Percentiles rank a stretch among this genome's conserved stretches.
phyloP scores from a whole-genome alignment of 2,329 filamentous ascomycete genomes.

The Westerdykella aurantiaca region DNA sequence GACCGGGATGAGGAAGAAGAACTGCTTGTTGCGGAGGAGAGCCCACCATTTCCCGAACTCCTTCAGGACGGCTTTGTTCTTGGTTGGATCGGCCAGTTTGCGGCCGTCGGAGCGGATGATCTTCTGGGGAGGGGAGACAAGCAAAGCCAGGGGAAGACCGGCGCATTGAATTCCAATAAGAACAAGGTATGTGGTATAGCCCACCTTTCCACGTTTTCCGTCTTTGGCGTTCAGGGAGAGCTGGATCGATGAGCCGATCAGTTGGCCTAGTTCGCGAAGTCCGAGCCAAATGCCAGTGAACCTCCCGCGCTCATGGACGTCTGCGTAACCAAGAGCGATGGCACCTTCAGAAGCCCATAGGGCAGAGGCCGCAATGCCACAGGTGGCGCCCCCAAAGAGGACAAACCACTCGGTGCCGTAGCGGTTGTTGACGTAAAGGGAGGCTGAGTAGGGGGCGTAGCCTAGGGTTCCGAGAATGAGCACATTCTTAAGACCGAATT shows the following conservation, averaged over 20 bases:
- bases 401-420: conserved; percentile 33
- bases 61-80: conserved; percentile 36
- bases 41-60: conserved; percentile 36
- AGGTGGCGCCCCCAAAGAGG: conserved; percentile 29
- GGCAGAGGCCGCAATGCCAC: conserved; percentile 34
- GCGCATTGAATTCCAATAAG: conserved; percentile 44
- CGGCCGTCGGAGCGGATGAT: conserved; percentile 41
- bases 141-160: conserved; percentile 42
- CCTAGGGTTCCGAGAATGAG: conserved; percentile 27
- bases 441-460: conserved; percentile 28
- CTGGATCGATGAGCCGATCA: conserved; percentile 49
- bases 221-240: conserved; percentile 46
- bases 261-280: conserved; percentile 48
- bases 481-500: conserved; percentile 34
- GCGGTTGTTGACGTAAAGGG: conserved; percentile 25
- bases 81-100: conserved; percentile 27
- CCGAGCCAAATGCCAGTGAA: conserved; percentile 50
- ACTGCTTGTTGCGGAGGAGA: conserved; percentile 42
- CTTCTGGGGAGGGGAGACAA: conserved; percentile 44
- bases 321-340: conserved; percentile 43
- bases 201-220: conserved; percentile 43
- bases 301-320: conserved; percentile 43
- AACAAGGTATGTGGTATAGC: conserved; percentile 38
- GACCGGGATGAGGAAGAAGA: conserved; percentile 47
- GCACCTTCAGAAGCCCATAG: conserved; percentile 41